Evolutionary conservation across 2,329 filamentous ascomycete genomes (phyloP).

Genomic region (Alternaria ventricosa): DNA sequence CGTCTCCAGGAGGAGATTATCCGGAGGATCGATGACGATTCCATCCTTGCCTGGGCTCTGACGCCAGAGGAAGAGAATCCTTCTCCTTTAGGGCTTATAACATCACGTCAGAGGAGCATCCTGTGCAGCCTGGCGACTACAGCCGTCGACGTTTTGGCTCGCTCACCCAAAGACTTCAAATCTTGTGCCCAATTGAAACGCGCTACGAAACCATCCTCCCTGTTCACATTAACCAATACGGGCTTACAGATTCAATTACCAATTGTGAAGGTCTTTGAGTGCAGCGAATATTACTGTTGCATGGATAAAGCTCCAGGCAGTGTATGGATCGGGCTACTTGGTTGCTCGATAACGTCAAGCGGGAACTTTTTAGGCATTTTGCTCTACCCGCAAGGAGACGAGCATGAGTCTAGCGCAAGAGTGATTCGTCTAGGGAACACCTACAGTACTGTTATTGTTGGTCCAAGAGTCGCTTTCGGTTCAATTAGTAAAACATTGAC

Average conservation of each 20-base stretch:
- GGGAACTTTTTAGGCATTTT: neutral
- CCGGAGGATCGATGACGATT: constrained; percentile 12
- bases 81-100: neutral
- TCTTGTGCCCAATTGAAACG: neutral
- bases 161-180: neutral
- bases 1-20: constrained; percentile 33
- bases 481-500: neutral
- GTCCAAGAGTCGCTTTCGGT: neutral
- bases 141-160: neutral
- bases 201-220: neutral
- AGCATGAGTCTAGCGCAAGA: too few species aligned
- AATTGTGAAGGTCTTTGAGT: neutral
- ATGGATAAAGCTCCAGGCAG: rapidly evolving
- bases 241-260: neutral
- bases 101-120: too few species aligned
- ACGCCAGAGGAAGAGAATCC: too few species aligned
- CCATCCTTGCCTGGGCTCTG: constrained; percentile 21
- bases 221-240: neutral
- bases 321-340: neutral
- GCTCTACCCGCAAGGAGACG: rapidly evolving
- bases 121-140: too few species aligned
- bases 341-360: neutral
- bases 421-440: neutral
- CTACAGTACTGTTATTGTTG: neutral
- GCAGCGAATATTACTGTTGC: neutral